Conservation (phyloP, 169 alveolate genomes). For the Cryptosporidium ubiquitum region DNA sequence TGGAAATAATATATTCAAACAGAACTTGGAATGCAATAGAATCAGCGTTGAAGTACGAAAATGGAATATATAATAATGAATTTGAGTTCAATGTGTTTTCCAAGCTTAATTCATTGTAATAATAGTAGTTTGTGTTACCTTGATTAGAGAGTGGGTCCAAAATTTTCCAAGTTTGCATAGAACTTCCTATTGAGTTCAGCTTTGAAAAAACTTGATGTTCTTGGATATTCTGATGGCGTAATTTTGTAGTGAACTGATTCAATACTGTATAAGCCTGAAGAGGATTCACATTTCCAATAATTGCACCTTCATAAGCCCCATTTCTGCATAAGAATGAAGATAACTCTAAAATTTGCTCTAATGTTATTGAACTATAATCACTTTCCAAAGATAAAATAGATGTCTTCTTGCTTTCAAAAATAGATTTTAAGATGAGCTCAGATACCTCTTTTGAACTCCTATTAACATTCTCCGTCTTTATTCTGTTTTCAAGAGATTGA, state of each 20-base stretch:
- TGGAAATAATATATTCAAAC: neutral
- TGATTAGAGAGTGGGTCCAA: constrained; percentile 6
- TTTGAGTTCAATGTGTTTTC: neutral
- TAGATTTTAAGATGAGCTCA: neutral
- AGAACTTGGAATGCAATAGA: constrained; percentile 1
- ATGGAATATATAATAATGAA: constrained; percentile 36
- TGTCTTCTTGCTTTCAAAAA: constrained; percentile 1
- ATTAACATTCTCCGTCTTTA: neutral
- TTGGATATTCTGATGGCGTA: neutral
- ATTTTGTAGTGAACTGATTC: neutral
- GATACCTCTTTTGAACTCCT: constrained; percentile 3
- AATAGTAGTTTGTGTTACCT: neutral
- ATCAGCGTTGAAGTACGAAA: neutral
- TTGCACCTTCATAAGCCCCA: constrained; percentile 37
- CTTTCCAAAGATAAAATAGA: neutral
- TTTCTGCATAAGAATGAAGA: neutral
- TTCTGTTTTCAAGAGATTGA: neutral
- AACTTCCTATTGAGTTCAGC: neutral
- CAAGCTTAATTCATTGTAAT: neutral
- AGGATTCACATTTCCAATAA: constrained; percentile 27
- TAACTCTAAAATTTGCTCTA: constrained; percentile 28
- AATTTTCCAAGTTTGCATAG: constrained; percentile 18
- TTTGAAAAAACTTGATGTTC: neutral
- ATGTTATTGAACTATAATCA: neutral
- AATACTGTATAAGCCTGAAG: constrained; percentile 3